phyloP scores from a whole-genome alignment of 768 basidiomycete genomes.

The Grammothele lineata region DNA sequence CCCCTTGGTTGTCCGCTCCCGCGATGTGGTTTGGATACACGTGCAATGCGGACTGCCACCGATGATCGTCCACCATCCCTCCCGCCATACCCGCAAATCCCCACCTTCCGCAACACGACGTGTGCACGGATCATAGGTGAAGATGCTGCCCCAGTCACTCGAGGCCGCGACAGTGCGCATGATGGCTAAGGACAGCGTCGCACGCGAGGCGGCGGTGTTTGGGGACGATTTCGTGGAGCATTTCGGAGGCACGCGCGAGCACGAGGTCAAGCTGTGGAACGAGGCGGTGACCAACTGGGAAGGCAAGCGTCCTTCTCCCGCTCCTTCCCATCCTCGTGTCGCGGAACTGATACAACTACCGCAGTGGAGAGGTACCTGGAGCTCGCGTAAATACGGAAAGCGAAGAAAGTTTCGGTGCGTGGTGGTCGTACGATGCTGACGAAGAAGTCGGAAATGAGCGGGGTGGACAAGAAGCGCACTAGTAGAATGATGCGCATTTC shows the following conservation, averaged over 20 bases:
- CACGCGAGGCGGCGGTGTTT: slow-evolving; percentile 68
- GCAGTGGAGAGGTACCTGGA: slow-evolving; percentile 88
- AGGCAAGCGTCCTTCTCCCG: slow-evolving; percentile 43
- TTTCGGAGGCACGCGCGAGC: slow-evolving; percentile 90
- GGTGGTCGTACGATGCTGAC: too few species aligned
- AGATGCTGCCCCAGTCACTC: slow-evolving; percentile 75
- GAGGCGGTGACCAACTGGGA: slow-evolving; percentile 94
- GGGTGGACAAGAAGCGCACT: too few species aligned
- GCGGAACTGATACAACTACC: not conserved
- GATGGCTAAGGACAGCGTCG: slow-evolving; percentile 74
- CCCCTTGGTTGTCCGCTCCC: too few species aligned
- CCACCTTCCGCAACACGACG: too few species aligned
- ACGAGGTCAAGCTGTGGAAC: slow-evolving; percentile 85
- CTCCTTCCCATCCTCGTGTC: not conserved
- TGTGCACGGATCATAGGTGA: slow-evolving; percentile 56
- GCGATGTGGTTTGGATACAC: slow-evolving; percentile 14
- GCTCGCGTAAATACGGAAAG: slow-evolving; percentile 44
- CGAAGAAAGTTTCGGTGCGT: too few species aligned
- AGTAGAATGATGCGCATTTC: too few species aligned
- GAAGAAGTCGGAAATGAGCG: too few species aligned
- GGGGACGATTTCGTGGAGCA: slow-evolving; percentile 93
- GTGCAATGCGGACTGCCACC: too few species aligned
- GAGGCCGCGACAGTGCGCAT: slow-evolving; percentile 78
- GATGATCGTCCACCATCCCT: too few species aligned
- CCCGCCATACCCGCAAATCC: too few species aligned